Percentiles rank a stretch among this genome's conserved stretches.
These are phyloP conservation scores for Trichophyton mentagrophytes DNA, from an alignment of 2,329 filamentous ascomycete species.

Conservation along the genomic window DNA sequence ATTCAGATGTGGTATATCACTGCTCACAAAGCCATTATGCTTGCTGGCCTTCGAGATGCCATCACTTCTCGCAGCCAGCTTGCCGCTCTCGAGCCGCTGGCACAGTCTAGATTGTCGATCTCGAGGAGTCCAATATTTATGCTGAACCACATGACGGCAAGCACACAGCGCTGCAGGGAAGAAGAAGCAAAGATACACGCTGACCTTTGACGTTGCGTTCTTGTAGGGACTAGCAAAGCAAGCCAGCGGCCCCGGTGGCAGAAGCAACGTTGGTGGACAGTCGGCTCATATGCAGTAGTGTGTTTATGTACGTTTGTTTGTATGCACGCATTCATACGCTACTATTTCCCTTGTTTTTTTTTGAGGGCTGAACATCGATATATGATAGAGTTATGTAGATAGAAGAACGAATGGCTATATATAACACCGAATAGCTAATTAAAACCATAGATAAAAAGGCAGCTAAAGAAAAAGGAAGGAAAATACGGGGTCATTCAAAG, in stretches of 20 bases:
- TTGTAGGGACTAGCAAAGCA: not conserved
- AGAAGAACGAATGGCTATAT: not conserved
- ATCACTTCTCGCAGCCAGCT: not conserved
- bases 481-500: not conserved
- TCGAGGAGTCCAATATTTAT: not conserved
- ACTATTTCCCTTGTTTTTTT: not conserved
- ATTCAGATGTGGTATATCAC: too few relatives aligned
- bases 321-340: not conserved
- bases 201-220: not conserved
- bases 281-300: too few relatives aligned
- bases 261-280: not conserved
- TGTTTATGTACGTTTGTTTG: not conserved
- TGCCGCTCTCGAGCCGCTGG: not conserved
- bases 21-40: too few relatives aligned
- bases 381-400: not conserved
- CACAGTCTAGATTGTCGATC: slow-evolving; percentile 4
- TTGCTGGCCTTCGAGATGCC: not conserved
- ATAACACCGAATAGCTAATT: not conserved
- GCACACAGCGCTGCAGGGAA: not conserved
- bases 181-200: not conserved
- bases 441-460: not conserved
- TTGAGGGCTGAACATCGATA: not conserved
- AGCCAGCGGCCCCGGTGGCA: not conserved
- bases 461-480: not conserved
- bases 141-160: not conserved